A percentile compares a stretch with the other conserved stretches of the same genome.
phyloP scores from a whole-genome alignment of 1,284 basidiomycete species.

The Sphagnurus paluster region DNA sequence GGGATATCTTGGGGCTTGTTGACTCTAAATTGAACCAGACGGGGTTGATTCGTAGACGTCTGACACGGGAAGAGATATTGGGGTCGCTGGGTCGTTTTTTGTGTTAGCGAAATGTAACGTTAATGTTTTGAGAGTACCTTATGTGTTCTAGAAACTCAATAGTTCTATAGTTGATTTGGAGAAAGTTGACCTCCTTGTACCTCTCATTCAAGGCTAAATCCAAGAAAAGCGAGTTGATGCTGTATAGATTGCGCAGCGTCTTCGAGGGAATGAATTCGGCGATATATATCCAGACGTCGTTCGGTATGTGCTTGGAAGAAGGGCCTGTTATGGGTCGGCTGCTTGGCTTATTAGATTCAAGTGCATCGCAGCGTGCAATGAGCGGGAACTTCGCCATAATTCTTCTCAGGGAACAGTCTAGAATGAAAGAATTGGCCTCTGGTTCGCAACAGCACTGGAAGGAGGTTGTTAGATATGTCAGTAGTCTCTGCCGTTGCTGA shows the following conservation, averaged over 20 bases:
- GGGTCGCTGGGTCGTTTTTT: conserved; percentile 4
- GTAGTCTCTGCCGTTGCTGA: too few relatives aligned
- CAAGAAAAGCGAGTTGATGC: conserved; percentile 25
- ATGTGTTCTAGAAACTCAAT: conserved; percentile 10
- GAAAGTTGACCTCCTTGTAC: conserved; percentile 23
- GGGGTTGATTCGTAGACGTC: conserved; percentile 14
- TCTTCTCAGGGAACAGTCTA: too few relatives aligned
- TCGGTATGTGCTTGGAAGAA: conserved; percentile 14
- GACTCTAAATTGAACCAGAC: conserved; percentile 13
- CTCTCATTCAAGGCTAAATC: conserved; percentile 26
- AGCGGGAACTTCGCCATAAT: too few relatives aligned
- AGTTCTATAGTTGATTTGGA: conserved; percentile 11
- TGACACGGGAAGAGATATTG: conserved; percentile 11
- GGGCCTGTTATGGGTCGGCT: too few relatives aligned
- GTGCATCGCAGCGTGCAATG: too few relatives aligned
- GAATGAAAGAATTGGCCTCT: too few relatives aligned
- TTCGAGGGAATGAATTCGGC: conserved; percentile 22
- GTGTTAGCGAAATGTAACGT: neutral
- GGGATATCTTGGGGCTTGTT: neutral
- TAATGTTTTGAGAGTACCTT: neutral
- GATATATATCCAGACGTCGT: conserved; percentile 29
- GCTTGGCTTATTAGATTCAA: too few relatives aligned
- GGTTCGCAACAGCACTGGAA: too few relatives aligned
- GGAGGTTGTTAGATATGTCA: too few relatives aligned
- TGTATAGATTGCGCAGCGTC: conserved; percentile 20